Evolutionary conservation across 192 early-diverging fungal genomes (phyloP), one percentile per base, ranked within the genome.

Genomic region (Coemansia sp.): DNA sequence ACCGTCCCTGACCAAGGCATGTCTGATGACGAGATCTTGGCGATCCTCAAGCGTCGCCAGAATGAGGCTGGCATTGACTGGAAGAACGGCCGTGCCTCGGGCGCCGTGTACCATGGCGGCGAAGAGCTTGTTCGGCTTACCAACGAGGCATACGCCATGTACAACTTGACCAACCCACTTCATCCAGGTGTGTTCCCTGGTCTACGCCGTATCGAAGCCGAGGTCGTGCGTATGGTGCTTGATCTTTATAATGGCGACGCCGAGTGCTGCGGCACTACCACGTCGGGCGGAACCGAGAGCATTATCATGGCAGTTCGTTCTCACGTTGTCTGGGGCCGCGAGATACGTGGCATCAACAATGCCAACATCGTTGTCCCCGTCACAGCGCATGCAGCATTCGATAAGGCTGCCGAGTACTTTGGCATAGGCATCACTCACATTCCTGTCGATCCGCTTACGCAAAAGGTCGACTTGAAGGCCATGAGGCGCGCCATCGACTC

Each of bases 141-240:
- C 8, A 90, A 88, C 39, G 84, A 91, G 62, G 94, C 95, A 5
- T 98, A 92, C 72, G 82, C 84, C 15, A 86, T 91, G 76, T 98
- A 94, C 71, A 86, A 88, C 11, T 75, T 92, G 29, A 73, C 90
- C 53, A 98, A 98, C 68, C 95, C 95, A 10, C 86, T 99, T 45
- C 97, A 99, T 67, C 95, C 97, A 3, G 95, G 95, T 50, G 86
- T 97, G 53, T 99, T 97, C 84, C 95, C 95, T 1, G 95, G 94
- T 29, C 79, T 95, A n/a, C 88, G 97, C 44, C 88, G 90, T 59
- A 95, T 99, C 88, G 97, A 99, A 73, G 93, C 95, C 45, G 97
- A 99, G 71, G 85, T 95, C 27, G 91, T 96, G 44, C 87, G 89
- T 8, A 97, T 99, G 95, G 94, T 97, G 3, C 73, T 94, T 18